Base-by-base conservation (phyloP, 768 basidiomycete genomes). In the Xerocomellus dryophilus region DNA sequence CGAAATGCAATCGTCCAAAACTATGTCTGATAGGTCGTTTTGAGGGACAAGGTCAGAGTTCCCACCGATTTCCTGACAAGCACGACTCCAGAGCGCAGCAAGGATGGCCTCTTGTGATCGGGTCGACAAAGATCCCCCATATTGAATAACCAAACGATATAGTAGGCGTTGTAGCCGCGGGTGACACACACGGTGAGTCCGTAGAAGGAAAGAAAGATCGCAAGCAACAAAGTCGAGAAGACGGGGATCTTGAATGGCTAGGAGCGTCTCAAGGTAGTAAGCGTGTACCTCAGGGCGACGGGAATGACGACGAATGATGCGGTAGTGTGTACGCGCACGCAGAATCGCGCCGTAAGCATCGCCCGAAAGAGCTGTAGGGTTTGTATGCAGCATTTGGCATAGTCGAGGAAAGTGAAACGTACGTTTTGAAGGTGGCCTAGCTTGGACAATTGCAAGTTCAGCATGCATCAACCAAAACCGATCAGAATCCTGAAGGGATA, bases 401-500 rank as follows among this genome's bases (percentile, higher is more conserved):
- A 14, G 11, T 34, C 35, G 34, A 18, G 10, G 42, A 46, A 42
- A 54, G 23, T 25, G 7, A 18, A 27, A 35, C 69, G 23, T 50
- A 71, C 68, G 39, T 23, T 52, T 39, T 31, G 11, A 46, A 36
- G 17, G 44, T n/a, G 44, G 25, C 32, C 27, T 23, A 23, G 51
- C 45, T n/a, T 61, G 61, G 21, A 66, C 62, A 29, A 57, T 57
- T 14, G 71, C 73, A 9, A 82, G 67, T 29, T 71, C 61, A 12
- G 78, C 78, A 32, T 70, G 77, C 79, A 87, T 80, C 43, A 81
- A 63, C 85, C 85, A 88, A 66, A 81, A 87, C 44, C 75, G 73
- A 62, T 87, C 84, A n/a, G 76, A 71, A 40, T 71, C 67, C 15
- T 55, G 64, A 39, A 79, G 61, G 9, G 53, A 15, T 52, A 72